phyloP scores from a whole-genome alignment of 1,139 yeast genomes.

The Debaryomyces robertsiae region DNA sequence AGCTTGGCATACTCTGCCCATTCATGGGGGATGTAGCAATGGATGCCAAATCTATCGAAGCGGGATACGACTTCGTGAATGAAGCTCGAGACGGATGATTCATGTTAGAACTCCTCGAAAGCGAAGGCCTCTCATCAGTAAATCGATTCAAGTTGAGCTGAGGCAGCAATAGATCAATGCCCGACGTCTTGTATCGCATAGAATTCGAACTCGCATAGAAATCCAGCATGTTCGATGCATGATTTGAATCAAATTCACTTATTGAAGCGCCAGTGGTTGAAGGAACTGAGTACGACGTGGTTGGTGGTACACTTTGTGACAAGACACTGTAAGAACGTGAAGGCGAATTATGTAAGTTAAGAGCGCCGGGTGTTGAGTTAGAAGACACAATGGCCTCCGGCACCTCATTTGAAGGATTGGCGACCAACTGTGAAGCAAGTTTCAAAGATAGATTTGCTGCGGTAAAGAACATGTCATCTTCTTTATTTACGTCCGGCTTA shows the following conservation, averaged over 20 bases:
- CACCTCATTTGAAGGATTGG: conserved; percentile 14
- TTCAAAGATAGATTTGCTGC: conserved; percentile 32
- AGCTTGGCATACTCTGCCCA: conserved; percentile 1
- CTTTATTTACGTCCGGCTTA: conserved; percentile 7
- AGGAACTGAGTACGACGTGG: conserved; percentile 20
- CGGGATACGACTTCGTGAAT: conserved; percentile 41
- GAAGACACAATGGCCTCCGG: conserved; percentile 17
- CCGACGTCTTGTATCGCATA: conserved; percentile 9
- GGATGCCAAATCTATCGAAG: conserved; percentile 40
- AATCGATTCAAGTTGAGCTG: conserved; percentile 20
- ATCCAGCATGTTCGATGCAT: not conserved
- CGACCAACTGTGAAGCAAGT: conserved; percentile 26
- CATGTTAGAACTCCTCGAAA: conserved; percentile 12
- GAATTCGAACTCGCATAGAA: conserved; percentile 5
- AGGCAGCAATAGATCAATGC: conserved; percentile 34
- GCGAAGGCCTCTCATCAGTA: conserved; percentile 13
- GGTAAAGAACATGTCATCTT: conserved; percentile 14
- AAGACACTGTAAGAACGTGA: conserved; percentile 9
- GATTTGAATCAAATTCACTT: conserved; percentile 9
- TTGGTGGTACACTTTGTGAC: conserved; percentile 5
- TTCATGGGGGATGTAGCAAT: conserved; percentile 22
- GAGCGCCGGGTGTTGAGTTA: conserved; percentile 23
- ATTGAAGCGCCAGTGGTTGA: conserved; percentile 14
- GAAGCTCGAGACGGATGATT: conserved; percentile 18
- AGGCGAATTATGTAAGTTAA: conserved; percentile 15